Conservation (phyloP, 2,329 filamentous ascomycete species). For the Drechslera avenae region DNA sequence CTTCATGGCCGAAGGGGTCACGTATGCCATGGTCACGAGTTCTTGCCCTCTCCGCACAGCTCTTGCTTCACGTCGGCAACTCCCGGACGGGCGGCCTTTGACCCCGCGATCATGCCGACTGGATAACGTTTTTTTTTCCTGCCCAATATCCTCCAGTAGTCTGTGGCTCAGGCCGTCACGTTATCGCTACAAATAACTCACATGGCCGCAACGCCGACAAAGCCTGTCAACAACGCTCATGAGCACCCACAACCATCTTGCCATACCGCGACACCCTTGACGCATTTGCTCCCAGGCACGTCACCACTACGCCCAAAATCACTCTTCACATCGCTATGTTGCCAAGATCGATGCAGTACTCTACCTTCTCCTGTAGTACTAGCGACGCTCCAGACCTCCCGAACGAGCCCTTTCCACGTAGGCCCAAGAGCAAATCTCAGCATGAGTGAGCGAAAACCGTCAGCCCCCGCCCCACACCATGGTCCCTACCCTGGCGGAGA, state of each 20-base stretch:
- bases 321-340: not conserved
- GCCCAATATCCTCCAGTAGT: not conserved
- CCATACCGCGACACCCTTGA: not conserved
- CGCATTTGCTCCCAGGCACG: not conserved
- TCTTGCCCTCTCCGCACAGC: not conserved
- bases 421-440: not conserved
- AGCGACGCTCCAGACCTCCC: not conserved
- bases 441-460: not conserved
- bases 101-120: not conserved
- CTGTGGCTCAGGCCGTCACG: not conserved
- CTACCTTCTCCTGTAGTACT: not conserved
- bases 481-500: constrained; percentile 15
- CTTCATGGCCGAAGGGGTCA: not conserved
- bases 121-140: not conserved
- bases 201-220: not conserved
- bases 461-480: not conserved
- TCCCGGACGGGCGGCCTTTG: not conserved
- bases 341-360: not conserved
- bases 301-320: not conserved
- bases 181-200: not conserved
- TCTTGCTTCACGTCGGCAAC: not conserved
- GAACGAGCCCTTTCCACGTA: not conserved
- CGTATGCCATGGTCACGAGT: not conserved
- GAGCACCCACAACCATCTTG: not conserved
- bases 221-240: not conserved